Conservation (phyloP, 2,329 filamentous ascomycete genomes). For the Penicillium italicum region DNA sequence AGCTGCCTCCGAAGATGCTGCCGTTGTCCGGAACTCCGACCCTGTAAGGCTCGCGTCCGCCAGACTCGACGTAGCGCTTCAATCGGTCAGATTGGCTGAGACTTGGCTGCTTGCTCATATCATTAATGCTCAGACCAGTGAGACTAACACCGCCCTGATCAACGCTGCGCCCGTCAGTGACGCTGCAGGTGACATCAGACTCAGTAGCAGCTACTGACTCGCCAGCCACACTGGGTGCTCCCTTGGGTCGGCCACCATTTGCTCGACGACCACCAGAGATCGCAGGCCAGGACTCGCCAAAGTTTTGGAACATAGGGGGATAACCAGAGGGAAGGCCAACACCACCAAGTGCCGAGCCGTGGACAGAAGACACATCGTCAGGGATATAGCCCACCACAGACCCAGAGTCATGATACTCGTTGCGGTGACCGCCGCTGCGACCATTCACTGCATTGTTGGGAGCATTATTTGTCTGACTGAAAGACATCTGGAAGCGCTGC, state of each 20-base stretch:
- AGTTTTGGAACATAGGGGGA: constrained; percentile 92
- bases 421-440: constrained; percentile 47
- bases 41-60: constrained; percentile 60
- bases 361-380: constrained; percentile 93
- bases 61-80: constrained; percentile 89
- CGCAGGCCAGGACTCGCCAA: constrained; percentile 85
- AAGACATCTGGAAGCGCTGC: constrained; percentile 79
- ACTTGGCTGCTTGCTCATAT: constrained; percentile 67
- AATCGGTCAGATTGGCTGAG: constrained; percentile 84
- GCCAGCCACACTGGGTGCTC: constrained; percentile 74
- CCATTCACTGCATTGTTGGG: constrained; percentile 53
- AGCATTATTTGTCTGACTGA: constrained; percentile 62
- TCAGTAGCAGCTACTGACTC: constrained; percentile 92
- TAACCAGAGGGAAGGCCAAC: constrained; percentile 78
- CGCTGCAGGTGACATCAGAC: constrained; percentile 75
- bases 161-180: constrained; percentile 67
- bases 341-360: constrained; percentile 84
- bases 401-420: constrained; percentile 67
- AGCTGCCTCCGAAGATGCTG: constrained; percentile 65
- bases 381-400: constrained; percentile 95
- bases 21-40: constrained; percentile 52
- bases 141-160: constrained; percentile 85
- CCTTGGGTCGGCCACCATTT: constrained; percentile 63
- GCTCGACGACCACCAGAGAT: constrained; percentile 67
- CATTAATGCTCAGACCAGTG: constrained; percentile 72